These are phyloP conservation scores for Turnera subulata DNA, from an alignment of 345 rosid species.

Conservation along the genomic window DNA sequence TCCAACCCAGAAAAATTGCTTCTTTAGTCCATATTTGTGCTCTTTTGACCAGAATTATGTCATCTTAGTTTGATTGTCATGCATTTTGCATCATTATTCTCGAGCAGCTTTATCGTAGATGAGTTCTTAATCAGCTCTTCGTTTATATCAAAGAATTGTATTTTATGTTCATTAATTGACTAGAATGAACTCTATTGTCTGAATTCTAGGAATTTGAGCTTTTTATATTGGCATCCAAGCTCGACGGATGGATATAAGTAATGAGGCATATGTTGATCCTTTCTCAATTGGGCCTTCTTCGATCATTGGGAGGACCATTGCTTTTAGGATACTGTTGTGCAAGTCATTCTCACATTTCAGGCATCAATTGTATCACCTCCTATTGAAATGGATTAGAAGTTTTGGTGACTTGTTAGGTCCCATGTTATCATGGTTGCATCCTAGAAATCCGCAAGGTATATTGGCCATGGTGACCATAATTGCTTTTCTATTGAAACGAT, in stretches of 20 bases:
- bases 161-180: too few relatives aligned
- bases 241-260: slow-evolving; percentile 74
- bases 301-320: slow-evolving; percentile 76
- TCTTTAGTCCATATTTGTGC: too few relatives aligned
- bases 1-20: too few relatives aligned
- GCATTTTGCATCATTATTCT: too few relatives aligned
- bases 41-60: too few relatives aligned
- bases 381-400: slow-evolving; percentile 40
- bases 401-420: slow-evolving; percentile 39
- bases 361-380: slow-evolving; percentile 39
- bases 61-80: too few relatives aligned
- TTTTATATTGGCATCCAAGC: neutral
- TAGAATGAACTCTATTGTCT: too few relatives aligned
- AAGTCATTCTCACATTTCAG: slow-evolving; percentile 65
- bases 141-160: too few relatives aligned
- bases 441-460: slow-evolving; percentile 94
- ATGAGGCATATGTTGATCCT: slow-evolving; percentile 75
- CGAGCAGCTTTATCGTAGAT: too few relatives aligned
- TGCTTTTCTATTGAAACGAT: slow-evolving; percentile 80
- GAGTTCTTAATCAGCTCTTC: too few relatives aligned
- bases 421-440: slow-evolving; percentile 81
- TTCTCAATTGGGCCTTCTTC: slow-evolving; percentile 90
- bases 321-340: slow-evolving; percentile 77
- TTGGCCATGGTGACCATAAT: slow-evolving; percentile 79
- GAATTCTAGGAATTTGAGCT: too few relatives aligned